A percentile compares a stretch with the other conserved stretches of the same genome.
Evolutionary conservation across 345 rosid genomes (phyloP).

Genomic region (Kernera saxatilis): DNA sequence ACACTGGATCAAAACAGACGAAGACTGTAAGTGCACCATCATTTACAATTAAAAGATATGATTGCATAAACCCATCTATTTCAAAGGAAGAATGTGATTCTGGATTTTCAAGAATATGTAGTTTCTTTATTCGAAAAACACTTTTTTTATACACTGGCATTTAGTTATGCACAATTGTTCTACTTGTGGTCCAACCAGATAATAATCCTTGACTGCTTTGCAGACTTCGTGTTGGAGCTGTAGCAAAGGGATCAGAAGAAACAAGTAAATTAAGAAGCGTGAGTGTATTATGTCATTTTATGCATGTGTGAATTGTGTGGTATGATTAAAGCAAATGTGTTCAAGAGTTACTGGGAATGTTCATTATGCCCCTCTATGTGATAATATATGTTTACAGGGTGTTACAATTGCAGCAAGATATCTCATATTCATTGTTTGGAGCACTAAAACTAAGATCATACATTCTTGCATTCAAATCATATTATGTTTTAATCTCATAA

Average conservation of each 20-base stretch:
- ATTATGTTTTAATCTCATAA: neutral
- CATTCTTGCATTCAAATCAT: neutral
- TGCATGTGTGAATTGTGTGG: conserved; percentile 33
- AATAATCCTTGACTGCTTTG: conserved; percentile 18
- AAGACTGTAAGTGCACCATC: conserved; percentile 68
- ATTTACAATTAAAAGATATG: neutral
- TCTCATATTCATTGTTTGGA: neutral
- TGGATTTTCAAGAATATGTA: neutral
- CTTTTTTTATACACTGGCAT: neutral
- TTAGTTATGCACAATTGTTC: conserved; percentile 2
- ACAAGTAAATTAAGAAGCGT: conserved; percentile 23
- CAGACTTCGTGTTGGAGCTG: conserved; percentile 94
- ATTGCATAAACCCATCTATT: neutral
- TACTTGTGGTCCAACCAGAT: conserved; percentile 4
- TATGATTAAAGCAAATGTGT: conserved; percentile 26
- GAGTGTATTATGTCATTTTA: conserved; percentile 22
- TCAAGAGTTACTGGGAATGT: conserved; percentile 23
- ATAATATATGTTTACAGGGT: conserved; percentile 29
- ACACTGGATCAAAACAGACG: conserved; percentile 93
- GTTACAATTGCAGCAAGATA: conserved; percentile 1
- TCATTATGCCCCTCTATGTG: conserved; percentile 25
- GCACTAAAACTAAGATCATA: neutral
- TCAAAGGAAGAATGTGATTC: neutral
- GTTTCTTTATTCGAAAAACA: neutral
- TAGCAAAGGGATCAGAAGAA: conserved; percentile 34